Evolutionary conservation across 106 monocot genomes (phyloP).

Genomic region (Hemerocallis citrina): DNA sequence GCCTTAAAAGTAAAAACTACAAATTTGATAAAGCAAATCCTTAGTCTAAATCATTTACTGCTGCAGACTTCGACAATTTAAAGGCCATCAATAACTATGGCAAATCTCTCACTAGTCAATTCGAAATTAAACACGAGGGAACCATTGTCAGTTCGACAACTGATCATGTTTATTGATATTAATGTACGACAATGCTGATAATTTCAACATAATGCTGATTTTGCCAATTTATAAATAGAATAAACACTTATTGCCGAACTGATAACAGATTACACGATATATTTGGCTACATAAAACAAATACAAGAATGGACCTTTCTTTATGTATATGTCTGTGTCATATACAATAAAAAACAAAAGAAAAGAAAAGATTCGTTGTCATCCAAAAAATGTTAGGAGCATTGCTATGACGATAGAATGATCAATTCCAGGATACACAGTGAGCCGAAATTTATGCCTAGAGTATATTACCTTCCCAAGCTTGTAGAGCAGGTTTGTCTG

Average conservation of each 20-base stretch:
- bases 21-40: too few species aligned
- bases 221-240: neutral
- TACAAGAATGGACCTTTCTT: neutral
- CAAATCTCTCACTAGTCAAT: too few species aligned
- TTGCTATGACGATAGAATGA: constrained; percentile 43
- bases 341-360: too few species aligned
- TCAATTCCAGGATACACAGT: constrained; percentile 86
- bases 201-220: neutral
- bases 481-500: constrained; percentile 76
- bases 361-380: too few species aligned
- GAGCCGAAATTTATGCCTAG: constrained; percentile 60
- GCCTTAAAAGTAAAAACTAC: too few species aligned
- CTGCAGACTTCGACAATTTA: too few species aligned
- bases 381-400: constrained; percentile 52
- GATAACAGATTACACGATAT: neutral
- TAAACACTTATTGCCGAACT: neutral
- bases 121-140: too few species aligned
- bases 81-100: too few species aligned
- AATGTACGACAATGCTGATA: neutral
- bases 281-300: neutral
- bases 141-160: too few species aligned
- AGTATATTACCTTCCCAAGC: constrained; percentile 55
- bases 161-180: too few species aligned
- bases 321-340: constrained; percentile 1
- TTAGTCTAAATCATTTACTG: too few species aligned